A percentile compares a stretch with the other conserved stretches of the same genome.
Conservation (phyloP, 192 early-diverging fungal species). For the Tieghemiomyces parasiticus region DNA sequence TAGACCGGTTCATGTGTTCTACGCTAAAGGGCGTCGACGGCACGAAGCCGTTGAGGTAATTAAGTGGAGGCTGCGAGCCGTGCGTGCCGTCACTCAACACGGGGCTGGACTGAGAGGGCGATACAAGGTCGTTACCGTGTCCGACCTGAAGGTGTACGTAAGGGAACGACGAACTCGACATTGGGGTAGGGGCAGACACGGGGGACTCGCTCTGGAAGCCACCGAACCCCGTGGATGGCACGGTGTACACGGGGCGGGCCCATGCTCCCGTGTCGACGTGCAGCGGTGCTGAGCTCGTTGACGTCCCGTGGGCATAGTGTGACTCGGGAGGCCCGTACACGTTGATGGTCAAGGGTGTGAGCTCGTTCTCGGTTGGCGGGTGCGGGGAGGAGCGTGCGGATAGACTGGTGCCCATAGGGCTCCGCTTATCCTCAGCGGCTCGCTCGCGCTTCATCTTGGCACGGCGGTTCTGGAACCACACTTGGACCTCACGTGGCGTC, state of each 20-base stretch:
- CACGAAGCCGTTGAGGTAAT: too few species aligned
- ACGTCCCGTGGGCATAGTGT: neutral
- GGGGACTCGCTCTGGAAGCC: neutral
- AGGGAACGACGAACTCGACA: neutral
- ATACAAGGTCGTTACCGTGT: too few species aligned
- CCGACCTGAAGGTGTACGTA: neutral
- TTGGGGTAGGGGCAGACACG: neutral
- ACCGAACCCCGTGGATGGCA: neutral
- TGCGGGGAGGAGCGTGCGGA: neutral
- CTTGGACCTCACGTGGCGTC: slow-evolving; percentile 56
- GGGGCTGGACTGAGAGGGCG: too few species aligned
- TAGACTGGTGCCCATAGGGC: slow-evolving; percentile 4
- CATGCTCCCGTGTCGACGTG: neutral
- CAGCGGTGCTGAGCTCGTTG: neutral
- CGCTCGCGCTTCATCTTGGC: slow-evolving; percentile 69
- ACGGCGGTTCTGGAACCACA: slow-evolving; percentile 83
- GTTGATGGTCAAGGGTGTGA: neutral
- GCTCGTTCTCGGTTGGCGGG: neutral
- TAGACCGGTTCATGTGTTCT: too few species aligned
- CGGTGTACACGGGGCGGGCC: neutral
- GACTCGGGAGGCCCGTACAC: neutral
- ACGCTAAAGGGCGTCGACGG: too few species aligned
- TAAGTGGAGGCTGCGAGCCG: too few species aligned
- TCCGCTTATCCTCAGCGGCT: slow-evolving; percentile 3
- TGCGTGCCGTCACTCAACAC: too few species aligned